Evolutionary conservation across 768 basidiomycete species (phyloP).

Genomic region (Mycena rosella): DNA sequence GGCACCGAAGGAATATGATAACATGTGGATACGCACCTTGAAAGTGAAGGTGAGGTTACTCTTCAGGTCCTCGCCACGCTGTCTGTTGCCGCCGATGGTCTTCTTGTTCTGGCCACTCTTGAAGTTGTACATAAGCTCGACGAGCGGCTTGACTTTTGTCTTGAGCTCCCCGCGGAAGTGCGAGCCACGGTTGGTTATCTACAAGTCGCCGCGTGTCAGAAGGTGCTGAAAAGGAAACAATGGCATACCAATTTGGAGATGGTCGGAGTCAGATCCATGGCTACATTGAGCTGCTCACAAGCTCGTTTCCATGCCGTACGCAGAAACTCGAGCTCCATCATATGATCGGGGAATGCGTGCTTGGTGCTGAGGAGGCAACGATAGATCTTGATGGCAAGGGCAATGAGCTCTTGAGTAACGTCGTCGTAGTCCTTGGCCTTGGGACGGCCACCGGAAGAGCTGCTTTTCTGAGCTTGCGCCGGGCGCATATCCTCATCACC

Average conservation of each 20-base stretch:
- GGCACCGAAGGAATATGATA: too few species aligned
- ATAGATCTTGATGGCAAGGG: neutral
- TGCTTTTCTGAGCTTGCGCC: neutral
- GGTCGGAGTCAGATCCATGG: neutral
- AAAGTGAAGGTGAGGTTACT: too few species aligned
- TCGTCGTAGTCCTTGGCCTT: conserved; percentile 31
- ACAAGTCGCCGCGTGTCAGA: too few species aligned
- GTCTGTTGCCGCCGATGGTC: too few species aligned
- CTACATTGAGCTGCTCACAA: neutral
- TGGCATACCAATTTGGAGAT: conserved; percentile 28
- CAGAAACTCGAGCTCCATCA: neutral
- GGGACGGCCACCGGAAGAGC: neutral
- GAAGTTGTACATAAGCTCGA: too few species aligned
- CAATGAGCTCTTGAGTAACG: conserved; percentile 1
- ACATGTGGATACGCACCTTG: too few species aligned
- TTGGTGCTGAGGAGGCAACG: neutral
- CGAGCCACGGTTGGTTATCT: too few species aligned
- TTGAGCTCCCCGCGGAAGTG: too few species aligned
- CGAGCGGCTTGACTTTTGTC: too few species aligned
- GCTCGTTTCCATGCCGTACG: neutral
- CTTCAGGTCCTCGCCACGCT: too few species aligned
- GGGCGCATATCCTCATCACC: conserved; percentile 6
- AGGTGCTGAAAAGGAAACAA: too few species aligned
- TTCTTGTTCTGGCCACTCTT: too few species aligned
- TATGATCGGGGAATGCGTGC: conserved; percentile 9